These are phyloP conservation scores for Vachellia pachyceras DNA, from an alignment of 306 rosid species.

Conservation along the genomic window DNA sequence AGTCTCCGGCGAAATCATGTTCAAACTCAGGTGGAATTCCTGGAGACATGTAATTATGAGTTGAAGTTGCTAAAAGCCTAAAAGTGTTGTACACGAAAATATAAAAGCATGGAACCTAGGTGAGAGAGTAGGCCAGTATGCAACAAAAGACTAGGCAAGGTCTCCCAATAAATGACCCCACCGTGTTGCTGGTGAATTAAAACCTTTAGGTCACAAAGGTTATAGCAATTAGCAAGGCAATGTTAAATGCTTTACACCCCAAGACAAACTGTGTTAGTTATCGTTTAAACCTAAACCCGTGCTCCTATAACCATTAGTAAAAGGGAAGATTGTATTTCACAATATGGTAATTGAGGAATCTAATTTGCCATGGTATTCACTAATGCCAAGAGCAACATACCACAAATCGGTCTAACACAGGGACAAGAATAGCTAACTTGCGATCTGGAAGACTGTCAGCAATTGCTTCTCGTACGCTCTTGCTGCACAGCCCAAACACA, in stretches of 20 bases:
- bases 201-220: slow-evolving; percentile 9
- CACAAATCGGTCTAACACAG: slow-evolving; percentile 98
- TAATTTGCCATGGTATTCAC: slow-evolving; percentile 22
- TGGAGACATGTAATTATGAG: slow-evolving; percentile 39
- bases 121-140: slow-evolving; percentile 10
- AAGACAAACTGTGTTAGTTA: background rate
- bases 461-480: slow-evolving; percentile 54
- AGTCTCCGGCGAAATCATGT: slow-evolving; percentile 98
- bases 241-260: background rate
- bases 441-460: slow-evolving; percentile 56
- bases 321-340: background rate
- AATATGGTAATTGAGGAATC: slow-evolving; percentile 7
- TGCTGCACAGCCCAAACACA: slow-evolving; percentile 41
- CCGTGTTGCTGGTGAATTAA: background rate
- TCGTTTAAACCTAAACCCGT: slow-evolving; percentile 12
- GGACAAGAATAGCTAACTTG: slow-evolving; percentile 81
- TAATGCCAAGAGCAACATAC: slow-evolving; percentile 50
- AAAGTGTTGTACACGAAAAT: background rate
- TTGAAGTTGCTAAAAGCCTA: background rate
- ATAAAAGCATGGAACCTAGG: background rate
- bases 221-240: background rate
- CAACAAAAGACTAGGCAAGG: slow-evolving; percentile 7
- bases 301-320: background rate
- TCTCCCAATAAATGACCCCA: background rate
- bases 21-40: slow-evolving; percentile 92